Base-by-base conservation (phyloP, 805 yeast genomes). In the Clavispora santaluciae region DNA sequence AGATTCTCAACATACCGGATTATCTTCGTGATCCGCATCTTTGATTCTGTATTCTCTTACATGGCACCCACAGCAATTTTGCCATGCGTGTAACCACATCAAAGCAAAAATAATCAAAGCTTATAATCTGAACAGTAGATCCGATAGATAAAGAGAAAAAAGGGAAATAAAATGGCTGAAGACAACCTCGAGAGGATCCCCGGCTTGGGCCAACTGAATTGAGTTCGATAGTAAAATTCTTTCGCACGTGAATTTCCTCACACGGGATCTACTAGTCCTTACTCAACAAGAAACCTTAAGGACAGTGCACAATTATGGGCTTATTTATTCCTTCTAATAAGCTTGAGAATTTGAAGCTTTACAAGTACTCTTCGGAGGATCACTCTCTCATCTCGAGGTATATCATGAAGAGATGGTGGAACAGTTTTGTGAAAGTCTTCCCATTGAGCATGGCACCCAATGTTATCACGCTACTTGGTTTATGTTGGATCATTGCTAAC, bases 361-460 rank as follows among this genome's bases (percentile, higher is more conserved):
- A 81, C 66, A 76, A 76, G 55, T 84, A 86, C 57, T 76, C 80
- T 39, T 75, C 88, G 30, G 95, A 84, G 54, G 98, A 90, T 58
- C 81, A 82, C 44, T 88, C 96, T 1, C 61, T 86, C 31, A 66
- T 82, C 20, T 83, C 96, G 10, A 82, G 81, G 57, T 79, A 79
- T 53, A 62, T 89, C 11, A 70, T 90, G 53, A 88, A 86, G 56
- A 86, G 83, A 39, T 90, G 88, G 70, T 91, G 96, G 93, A 63
- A 70, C 39, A 62, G 71, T 45, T 83, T 88, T 57, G 90, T 83
- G 24, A 59, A 68, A 35, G 66, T 87, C 25, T 87, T 90, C 66
- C 98, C 98, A 2, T 42, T 73, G 46, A 81, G 81, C 76, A 79
- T 91, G 83, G 97, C 97, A 3, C 99, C 99, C 6, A 91, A 91